These are phyloP conservation scores for Polytolypa hystricis DNA, from an alignment of 2,329 filamentous ascomycete species.

Conservation along the genomic window DNA sequence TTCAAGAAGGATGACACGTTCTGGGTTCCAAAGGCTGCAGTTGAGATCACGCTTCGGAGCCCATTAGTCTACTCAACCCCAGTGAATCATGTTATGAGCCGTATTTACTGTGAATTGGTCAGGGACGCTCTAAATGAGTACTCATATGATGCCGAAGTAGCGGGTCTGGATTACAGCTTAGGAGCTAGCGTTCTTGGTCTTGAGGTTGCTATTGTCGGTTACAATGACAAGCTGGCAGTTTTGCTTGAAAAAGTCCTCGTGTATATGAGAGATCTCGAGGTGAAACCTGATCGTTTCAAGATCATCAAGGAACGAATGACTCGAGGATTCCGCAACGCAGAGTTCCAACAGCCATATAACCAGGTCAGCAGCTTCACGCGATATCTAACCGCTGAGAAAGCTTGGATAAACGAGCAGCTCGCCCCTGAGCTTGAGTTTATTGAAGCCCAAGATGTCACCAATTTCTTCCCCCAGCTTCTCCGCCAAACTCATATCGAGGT, in stretches of 20 bases:
- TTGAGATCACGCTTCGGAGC: constrained; percentile 69
- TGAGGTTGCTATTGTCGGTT: constrained; percentile 70
- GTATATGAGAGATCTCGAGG: constrained; percentile 71
- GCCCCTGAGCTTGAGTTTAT: constrained; percentile 65
- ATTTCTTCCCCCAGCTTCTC: constrained; percentile 70
- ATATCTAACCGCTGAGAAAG: constrained; percentile 66
- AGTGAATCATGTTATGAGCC: constrained; percentile 64
- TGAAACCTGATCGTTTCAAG: constrained; percentile 78
- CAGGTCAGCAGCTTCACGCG: constrained; percentile 75
- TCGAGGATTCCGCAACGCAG: constrained; percentile 72
- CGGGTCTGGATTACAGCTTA: constrained; percentile 77
- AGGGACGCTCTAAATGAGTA: constrained; percentile 84
- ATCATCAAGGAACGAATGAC: constrained; percentile 79
- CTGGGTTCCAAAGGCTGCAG: constrained; percentile 90
- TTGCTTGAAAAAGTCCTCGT: constrained; percentile 78
- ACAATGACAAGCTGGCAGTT: constrained; percentile 92
- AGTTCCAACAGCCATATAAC: constrained; percentile 77
- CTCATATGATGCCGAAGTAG: constrained; percentile 89
- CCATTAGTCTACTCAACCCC: constrained; percentile 70
- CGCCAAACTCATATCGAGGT: constrained; percentile 79
- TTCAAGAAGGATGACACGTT: constrained; percentile 98
- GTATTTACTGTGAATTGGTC: constrained; percentile 74
- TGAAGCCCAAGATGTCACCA: constrained; percentile 60
- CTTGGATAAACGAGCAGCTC: constrained; percentile 70
- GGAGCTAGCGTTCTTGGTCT: constrained; percentile 60